phyloP scores from a whole-genome alignment of 148 eudicot genomes.

The Rhododendron simsii region DNA sequence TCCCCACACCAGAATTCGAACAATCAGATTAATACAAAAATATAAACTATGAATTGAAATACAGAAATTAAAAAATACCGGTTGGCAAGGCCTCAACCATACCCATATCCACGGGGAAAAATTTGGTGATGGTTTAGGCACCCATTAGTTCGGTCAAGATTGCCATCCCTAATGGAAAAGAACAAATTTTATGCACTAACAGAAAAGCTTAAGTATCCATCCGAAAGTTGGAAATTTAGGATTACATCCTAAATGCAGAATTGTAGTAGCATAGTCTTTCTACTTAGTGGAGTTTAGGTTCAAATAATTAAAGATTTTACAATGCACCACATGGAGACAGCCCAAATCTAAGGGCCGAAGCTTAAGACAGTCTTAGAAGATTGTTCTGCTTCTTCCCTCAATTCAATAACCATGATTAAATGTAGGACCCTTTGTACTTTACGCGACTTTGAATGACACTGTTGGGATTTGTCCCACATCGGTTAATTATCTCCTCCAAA shows the following conservation, averaged over 20 bases:
- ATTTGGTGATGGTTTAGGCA: too few species aligned
- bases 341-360: not conserved
- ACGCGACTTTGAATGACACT: not conserved
- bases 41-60: too few species aligned
- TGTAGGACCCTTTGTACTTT: not conserved
- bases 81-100: too few species aligned
- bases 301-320: not conserved
- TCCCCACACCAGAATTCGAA: too few species aligned
- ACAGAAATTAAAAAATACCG: too few species aligned
- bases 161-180: too few species aligned
- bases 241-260: not conserved
- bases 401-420: not conserved
- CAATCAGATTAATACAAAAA: too few species aligned
- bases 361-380: not conserved
- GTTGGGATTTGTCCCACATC: too few species aligned
- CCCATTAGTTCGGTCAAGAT: too few species aligned
- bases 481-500: too few species aligned
- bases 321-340: not conserved
- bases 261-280: not conserved
- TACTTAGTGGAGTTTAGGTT: not conserved
- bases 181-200: not conserved
- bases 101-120: too few species aligned
- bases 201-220: not conserved
- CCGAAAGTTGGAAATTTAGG: not conserved
- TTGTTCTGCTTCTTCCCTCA: not conserved